Evolutionary conservation across 2,329 filamentous ascomycete genomes (phyloP).

Genomic region (Alternaria sp.): DNA sequence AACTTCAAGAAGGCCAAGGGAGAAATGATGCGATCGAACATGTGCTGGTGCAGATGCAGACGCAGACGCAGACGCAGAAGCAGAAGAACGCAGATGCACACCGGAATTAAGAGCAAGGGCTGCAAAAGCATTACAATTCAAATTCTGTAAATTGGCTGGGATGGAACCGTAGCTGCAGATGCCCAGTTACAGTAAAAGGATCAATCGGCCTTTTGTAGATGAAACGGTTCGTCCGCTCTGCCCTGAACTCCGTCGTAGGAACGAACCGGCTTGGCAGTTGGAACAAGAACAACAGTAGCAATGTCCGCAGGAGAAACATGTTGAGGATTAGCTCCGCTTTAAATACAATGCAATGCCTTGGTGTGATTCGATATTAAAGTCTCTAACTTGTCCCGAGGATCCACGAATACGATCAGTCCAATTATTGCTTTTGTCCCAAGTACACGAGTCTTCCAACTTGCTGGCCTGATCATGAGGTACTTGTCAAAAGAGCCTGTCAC

Average conservation of each 20-base stretch:
- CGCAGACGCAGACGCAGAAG: not conserved
- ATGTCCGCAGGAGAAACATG: not conserved
- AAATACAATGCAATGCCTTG: not conserved
- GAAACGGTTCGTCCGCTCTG: not conserved
- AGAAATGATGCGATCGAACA: not conserved
- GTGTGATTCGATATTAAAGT: not conserved
- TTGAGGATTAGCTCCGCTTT: not conserved
- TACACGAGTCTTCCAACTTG: too few relatives aligned
- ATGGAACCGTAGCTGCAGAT: not conserved
- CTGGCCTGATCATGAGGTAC: not conserved
- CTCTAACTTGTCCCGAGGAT: not conserved
- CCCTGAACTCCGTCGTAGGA: not conserved
- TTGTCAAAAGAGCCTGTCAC: not conserved
- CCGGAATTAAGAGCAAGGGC: not conserved
- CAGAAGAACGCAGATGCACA: too few relatives aligned
- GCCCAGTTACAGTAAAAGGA: not conserved
- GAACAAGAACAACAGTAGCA: not conserved
- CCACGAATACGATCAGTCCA: not conserved
- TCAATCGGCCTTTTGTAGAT: not conserved
- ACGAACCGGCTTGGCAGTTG: not conserved
- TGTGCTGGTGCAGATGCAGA: not conserved
- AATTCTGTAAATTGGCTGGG: not conserved
- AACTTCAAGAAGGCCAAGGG: not conserved
- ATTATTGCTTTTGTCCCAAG: not conserved
- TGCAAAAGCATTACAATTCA: not conserved